Evolutionary conservation across 306 rosid species (phyloP).

Genomic region (Aeschynomene evenia): DNA sequence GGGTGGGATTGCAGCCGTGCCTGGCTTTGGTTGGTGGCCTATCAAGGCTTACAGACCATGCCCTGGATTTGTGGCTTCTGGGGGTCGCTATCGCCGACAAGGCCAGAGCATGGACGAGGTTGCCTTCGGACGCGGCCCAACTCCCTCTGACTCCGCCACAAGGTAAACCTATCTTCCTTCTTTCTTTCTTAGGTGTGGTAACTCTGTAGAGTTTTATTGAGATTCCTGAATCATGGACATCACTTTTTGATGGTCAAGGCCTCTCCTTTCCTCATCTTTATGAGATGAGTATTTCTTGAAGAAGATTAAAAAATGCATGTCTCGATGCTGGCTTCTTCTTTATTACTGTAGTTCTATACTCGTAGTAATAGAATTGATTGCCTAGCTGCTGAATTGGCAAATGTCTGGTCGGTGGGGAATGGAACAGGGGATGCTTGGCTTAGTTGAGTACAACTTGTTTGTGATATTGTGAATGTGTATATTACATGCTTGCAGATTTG

Average conservation of each 20-base stretch:
- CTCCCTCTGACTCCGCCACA: constrained; percentile 33
- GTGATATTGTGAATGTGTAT: not conserved
- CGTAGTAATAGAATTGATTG: constrained; percentile 10
- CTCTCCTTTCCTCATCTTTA: not conserved
- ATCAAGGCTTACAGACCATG: constrained; percentile 96
- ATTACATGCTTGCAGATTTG: constrained; percentile 1
- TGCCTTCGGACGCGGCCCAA: constrained; percentile 63
- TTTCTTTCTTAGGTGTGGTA: too few species aligned
- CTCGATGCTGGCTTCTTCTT: not conserved
- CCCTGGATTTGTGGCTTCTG: constrained; percentile 81
- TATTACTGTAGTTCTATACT: not conserved
- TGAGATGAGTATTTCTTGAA: not conserved
- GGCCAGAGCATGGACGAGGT: constrained; percentile 98
- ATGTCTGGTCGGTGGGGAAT: not conserved
- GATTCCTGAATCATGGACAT: too few species aligned
- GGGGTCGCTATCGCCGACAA: constrained; percentile 75
- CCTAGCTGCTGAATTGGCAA: not conserved
- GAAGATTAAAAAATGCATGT: not conserved
- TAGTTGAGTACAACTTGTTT: not conserved
- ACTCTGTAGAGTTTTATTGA: too few species aligned
- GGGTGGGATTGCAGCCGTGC: constrained; percentile 92
- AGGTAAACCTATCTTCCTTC: constrained; percentile 32
- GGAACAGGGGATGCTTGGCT: not conserved
- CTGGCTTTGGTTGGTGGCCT: constrained; percentile 99
- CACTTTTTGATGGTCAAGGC: not conserved